Evolutionary conservation across 2,329 filamentous ascomycete species (phyloP), one percentile per base, ranked within the genome.

Genomic region (Aspergillus sp.): DNA sequence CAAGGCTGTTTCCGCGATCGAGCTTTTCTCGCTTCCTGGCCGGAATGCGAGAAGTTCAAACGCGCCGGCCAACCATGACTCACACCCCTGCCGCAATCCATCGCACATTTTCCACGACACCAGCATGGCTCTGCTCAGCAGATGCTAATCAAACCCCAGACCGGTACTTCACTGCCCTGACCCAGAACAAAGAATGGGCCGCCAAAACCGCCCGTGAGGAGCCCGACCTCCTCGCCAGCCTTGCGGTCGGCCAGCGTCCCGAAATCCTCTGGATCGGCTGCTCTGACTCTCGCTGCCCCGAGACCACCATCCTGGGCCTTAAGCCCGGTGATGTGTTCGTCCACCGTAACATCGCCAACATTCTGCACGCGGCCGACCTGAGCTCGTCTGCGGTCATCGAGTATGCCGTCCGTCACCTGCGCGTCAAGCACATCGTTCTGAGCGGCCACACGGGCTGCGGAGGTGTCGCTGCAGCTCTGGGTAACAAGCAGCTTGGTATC

Each of bases 341-440:
- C 45, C 88, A 94, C 75, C 86, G 89, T 65, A 94, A 94, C 74
- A 90, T 95, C 66, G 88, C 87, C 69, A 94, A 94, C 73, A 81
- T 91, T 61, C 72, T 94, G 53, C 82, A 83, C 49, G 74, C 83
- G 17, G 83, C 82, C 59, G 89, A 95, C 66, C 79, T 91, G 66
- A 88, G 82, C 71, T 83, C 83, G 30, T 77, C 82, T 9, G 80
- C 82, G 47, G 88, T 91, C 41, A 84, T 94, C 63, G 84, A 91
- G 63, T 94, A 85, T 64, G 85, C 88, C 39, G 86, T 94, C 50
- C 74, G 71, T 49, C 76, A 86, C 63, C 74, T 94, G 32, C 81
- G 84, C 58, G 82, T 86, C 53, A 77, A 80, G 56, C 78, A 81
- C 66, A 73, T 83, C 47, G 75, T 84, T 42, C 70, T 84, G 20